Conservation (phyloP, 2,329 filamentous ascomycete genomes). For the Stachybotrys chartarum region DNA sequence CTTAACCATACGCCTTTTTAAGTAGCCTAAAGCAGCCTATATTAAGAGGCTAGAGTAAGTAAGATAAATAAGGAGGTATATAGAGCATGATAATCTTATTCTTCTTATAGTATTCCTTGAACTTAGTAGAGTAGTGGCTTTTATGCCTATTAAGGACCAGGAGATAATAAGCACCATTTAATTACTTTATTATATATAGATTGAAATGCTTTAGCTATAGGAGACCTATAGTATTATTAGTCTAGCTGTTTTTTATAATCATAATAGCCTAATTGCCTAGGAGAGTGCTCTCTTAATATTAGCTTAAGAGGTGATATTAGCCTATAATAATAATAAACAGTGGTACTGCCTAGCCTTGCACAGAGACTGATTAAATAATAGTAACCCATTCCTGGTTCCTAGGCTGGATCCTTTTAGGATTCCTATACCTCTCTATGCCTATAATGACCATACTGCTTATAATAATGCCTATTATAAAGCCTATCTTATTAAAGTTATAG, state of each 20-base stretch:
- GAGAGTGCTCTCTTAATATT: neutral
- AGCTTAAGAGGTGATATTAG: neutral
- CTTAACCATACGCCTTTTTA: neutral
- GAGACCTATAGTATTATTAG: neutral
- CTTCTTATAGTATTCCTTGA: neutral
- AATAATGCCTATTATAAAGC: constrained; percentile 23
- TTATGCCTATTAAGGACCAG: neutral
- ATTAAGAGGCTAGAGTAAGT: too few species aligned
- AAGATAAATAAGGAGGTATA: neutral
- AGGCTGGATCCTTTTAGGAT: constrained; percentile 12
- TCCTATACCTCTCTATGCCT: constrained; percentile 10
- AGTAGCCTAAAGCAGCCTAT: neutral
- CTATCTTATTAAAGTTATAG: constrained; percentile 19
- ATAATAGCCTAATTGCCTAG: neutral
- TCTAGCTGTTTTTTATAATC: neutral
- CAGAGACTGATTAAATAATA: constrained; percentile 4
- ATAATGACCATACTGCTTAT: constrained; percentile 15
- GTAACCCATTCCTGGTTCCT: constrained; percentile 20
- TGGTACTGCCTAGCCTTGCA: neutral
- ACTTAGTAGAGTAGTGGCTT: neutral
- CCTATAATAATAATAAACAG: neutral
- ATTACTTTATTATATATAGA: neutral
- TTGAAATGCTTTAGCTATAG: neutral
- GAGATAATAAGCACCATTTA: neutral
- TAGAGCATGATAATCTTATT: constrained; percentile 1